Evolutionary conservation across 2,329 filamentous ascomycete species (phyloP), one percentile per base, ranked within the genome.

Genomic region (Xylariaceae sp.): DNA sequence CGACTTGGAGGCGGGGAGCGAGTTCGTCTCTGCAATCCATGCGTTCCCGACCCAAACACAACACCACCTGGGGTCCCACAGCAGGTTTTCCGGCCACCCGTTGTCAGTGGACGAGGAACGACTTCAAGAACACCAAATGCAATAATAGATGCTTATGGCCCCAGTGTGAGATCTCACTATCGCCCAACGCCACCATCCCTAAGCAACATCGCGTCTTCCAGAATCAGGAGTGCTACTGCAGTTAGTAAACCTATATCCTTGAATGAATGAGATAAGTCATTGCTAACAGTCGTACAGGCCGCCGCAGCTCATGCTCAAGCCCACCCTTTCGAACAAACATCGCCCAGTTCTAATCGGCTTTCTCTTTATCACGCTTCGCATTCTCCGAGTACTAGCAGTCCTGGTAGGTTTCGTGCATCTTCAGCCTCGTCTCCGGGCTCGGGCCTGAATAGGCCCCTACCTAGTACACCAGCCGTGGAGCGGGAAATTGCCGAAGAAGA

Each of bases 401-500:
- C 55, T 44, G 56, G 51, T 23, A 42, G 52, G 44, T 15, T 44
- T 18, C 57, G 23, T 51, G 68, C 68, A 34, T 64, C 73, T 2
- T 74, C 72, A 2, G 67, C 68, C 13, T 70, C 71, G 10, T 66
- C 76, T 72, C 45, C 76, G 74, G 23, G 75, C 73, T 34, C 68
- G 74, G 44, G 77, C 75, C 64, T 65, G 49, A 66, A 71, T 49
- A 61, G 70, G 17, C 70, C 70, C 6, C 61, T 71, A 0, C 72
- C 71, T 6, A 56, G 39, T 30, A 77, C 75, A 3, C 78, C 77
- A 9, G 48, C 48, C 9, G 53, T 55, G n/a, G 55, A 56, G 13
- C 79, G 76, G 1, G 82, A 81, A 58, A 79, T 82, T 67, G 77
- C 80, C 4, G 89, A 92, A 70, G 89, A 92, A 69, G 89, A 92